phyloP scores from a whole-genome alignment of 192 early-diverging fungal genomes.

The Tieghemiomyces parasiticus region DNA sequence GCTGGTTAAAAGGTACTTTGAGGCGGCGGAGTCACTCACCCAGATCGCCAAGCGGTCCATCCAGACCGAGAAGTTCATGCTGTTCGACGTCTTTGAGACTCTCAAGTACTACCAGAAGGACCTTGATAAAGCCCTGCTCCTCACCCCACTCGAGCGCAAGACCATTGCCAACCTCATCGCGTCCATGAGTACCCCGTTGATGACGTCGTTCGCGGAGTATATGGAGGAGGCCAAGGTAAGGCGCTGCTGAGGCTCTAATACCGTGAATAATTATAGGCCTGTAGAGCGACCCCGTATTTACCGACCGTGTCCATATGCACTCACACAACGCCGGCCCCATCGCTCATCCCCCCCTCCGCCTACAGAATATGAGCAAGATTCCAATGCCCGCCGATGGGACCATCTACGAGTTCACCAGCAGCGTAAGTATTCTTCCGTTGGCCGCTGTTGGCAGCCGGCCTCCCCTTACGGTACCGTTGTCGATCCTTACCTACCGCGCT shows the following conservation, averaged over 20 bases:
- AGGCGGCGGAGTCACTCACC: slow-evolving; percentile 15
- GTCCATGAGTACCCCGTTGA: slow-evolving; percentile 27
- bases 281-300: too few species aligned
- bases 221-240: slow-evolving; percentile 52
- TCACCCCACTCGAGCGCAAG: neutral
- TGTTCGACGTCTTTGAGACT: slow-evolving; percentile 50
- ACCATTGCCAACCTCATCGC: slow-evolving; percentile 22
- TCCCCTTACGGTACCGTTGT: too few species aligned
- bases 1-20: slow-evolving; percentile 22
- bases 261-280: too few species aligned
- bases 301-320: too few species aligned
- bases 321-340: too few species aligned
- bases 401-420: slow-evolving; percentile 67
- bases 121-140: slow-evolving; percentile 16
- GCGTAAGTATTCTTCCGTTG: too few species aligned
- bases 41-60: slow-evolving; percentile 27
- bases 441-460: too few species aligned
- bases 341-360: too few species aligned
- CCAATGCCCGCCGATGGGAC: slow-evolving; percentile 58
- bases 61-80: slow-evolving; percentile 41
- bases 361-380: neutral
- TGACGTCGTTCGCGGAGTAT: slow-evolving; percentile 47
- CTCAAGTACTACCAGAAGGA: slow-evolving; percentile 20
- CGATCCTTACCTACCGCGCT: too few species aligned
- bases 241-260: too few species aligned